Evolutionary conservation across 2,329 filamentous ascomycete genomes (phyloP).

Genomic region (Colletotrichum tabaci): DNA sequence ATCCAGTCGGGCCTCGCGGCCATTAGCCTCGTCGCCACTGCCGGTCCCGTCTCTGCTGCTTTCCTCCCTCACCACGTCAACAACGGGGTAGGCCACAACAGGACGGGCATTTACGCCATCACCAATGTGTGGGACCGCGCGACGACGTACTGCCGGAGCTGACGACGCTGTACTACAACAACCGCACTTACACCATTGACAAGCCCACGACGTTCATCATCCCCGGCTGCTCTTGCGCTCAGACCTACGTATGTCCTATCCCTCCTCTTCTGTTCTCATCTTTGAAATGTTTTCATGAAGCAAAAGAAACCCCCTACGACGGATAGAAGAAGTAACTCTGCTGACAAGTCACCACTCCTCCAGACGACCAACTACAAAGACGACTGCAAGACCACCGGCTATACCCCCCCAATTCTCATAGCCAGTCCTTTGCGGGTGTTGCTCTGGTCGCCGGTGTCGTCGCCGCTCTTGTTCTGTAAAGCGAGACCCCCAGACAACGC

Average conservation of each 20-base stretch:
- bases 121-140: slow-evolving; percentile 55
- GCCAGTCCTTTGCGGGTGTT: slow-evolving; percentile 14
- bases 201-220: slow-evolving; percentile 70
- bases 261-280: not conserved
- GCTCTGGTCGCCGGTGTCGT: slow-evolving; percentile 28
- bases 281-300: not conserved
- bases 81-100: slow-evolving; percentile 24
- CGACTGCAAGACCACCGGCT: slow-evolving; percentile 3
- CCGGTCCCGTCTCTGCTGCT: slow-evolving; percentile 26
- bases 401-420: slow-evolving; percentile 17
- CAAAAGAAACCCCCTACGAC: not conserved
- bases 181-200: slow-evolving; percentile 68
- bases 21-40: slow-evolving; percentile 45
- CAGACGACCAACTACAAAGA: slow-evolving; percentile 3
- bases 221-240: slow-evolving; percentile 68
- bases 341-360: not conserved
- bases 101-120: slow-evolving; percentile 50
- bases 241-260: slow-evolving; percentile 29
- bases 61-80: not conserved
- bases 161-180: slow-evolving; percentile 52
- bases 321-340: not conserved
- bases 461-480: slow-evolving; percentile 34
- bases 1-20: slow-evolving; percentile 47
- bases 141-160: slow-evolving; percentile 62
- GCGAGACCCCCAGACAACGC: not conserved